Conservation (phyloP, 495 filamentous ascomycete genomes). For the Penicillium verhagenii region DNA sequence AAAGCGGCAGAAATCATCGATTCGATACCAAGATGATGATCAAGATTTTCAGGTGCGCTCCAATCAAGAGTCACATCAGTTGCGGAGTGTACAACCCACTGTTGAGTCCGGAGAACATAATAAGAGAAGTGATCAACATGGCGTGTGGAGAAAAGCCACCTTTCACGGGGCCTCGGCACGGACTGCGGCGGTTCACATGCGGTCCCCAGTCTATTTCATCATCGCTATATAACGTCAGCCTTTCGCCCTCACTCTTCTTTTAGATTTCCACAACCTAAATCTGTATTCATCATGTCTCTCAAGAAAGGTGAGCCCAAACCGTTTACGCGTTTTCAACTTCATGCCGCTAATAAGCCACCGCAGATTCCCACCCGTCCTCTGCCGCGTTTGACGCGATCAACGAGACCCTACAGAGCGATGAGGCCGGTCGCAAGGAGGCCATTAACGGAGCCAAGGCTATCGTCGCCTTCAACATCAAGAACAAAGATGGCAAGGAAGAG, state of each 20-base stretch:
- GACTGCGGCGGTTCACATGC: constrained; percentile 22
- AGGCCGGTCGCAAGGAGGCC: constrained; percentile 78
- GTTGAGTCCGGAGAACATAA: constrained; percentile 12
- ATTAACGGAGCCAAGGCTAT: no score
- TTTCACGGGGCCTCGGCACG: constrained; percentile 24
- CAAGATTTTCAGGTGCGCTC: no score
- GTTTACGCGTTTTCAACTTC: background rate
- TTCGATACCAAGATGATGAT: background rate
- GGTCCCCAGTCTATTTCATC: constrained; percentile 12
- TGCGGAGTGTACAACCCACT: background rate
- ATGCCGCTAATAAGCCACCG: background rate
- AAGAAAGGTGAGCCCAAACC: constrained; percentile 61
- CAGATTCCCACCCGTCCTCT: constrained; percentile 88
- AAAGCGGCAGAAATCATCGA: background rate
- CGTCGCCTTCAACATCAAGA: no score
- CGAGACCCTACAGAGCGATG: constrained; percentile 63
- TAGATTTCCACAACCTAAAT: background rate
- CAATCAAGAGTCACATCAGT: no score
- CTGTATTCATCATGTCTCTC: constrained; percentile 66
- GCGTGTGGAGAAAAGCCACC: no score
- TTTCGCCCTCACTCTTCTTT: background rate
- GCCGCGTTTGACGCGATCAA: constrained; percentile 88
- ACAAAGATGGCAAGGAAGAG: constrained; percentile 70
- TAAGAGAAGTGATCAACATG: no score
- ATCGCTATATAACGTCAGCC: constrained; percentile 1